Conservation (phyloP, 768 basidiomycete genomes). For the Rhizopogon roseolus region DNA sequence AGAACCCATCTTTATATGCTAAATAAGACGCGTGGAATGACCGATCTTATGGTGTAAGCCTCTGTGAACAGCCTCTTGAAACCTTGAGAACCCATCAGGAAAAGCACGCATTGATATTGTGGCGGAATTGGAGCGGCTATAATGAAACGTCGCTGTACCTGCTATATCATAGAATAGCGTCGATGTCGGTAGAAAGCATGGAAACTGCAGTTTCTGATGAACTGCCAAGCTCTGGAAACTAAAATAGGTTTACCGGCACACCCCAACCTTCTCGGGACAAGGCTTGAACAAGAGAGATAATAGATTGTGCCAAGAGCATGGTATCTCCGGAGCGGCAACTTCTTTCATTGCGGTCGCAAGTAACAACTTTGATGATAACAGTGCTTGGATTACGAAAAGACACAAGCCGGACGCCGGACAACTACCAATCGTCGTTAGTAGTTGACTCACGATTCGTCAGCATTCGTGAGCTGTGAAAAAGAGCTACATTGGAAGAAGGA, state of each 20-base stretch:
- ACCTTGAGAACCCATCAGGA: neutral
- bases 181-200: neutral
- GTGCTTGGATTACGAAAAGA: neutral
- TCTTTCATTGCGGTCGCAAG: neutral
- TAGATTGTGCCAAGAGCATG: neutral
- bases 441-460: neutral
- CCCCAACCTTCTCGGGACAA: neutral
- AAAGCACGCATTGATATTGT: neutral
- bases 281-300: neutral
- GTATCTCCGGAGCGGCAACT: neutral
- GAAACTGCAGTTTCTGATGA: neutral
- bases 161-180: neutral
- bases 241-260: neutral
- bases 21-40: neutral
- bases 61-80: neutral
- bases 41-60: neutral
- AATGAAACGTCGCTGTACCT: neutral
- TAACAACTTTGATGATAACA: neutral
- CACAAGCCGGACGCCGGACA: neutral
- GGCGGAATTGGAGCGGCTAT: constrained; percentile 20
- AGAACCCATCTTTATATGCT: constrained; percentile 14
- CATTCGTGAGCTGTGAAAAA: neutral
- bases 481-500: neutral
- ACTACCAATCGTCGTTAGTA: neutral
- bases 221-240: constrained; percentile 9